Percentiles rank a stretch among this genome's conserved stretches.
Evolutionary conservation across 768 basidiomycete species (phyloP).

Genomic region (Trametes elegans): DNA sequence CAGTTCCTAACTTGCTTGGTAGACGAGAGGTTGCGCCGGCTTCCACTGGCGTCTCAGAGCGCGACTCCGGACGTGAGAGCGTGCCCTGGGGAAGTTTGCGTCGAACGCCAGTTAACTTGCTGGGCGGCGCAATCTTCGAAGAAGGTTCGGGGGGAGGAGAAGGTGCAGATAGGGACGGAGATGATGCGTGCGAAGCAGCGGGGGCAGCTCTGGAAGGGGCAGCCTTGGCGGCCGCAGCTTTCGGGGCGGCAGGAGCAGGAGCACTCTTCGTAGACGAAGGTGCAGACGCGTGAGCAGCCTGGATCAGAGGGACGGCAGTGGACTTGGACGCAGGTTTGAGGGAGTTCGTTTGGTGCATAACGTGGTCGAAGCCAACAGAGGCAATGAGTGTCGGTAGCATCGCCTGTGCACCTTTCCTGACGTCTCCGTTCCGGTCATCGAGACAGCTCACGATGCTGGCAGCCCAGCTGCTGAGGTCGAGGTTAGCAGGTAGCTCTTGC

Average conservation of each 20-base stretch:
- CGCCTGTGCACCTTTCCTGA: constrained; percentile 87
- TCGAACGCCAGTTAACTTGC: constrained; percentile 64
- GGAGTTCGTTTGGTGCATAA: constrained; percentile 81
- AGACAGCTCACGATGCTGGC: constrained; percentile 68
- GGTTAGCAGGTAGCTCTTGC: constrained; percentile 47
- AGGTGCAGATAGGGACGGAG: no score
- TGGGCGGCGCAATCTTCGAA: constrained; percentile 38
- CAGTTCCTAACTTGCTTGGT: constrained; percentile 38
- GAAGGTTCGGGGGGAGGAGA: constrained; percentile 31
- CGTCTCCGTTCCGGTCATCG: constrained; percentile 89
- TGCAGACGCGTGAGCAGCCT: constrained; percentile 65
- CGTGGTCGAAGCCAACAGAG: constrained; percentile 76
- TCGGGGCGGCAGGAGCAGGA: constrained; percentile 23
- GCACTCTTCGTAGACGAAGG: constrained; percentile 31
- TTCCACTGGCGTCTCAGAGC: constrained; percentile 39
- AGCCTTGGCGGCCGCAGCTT: constrained; percentile 19
- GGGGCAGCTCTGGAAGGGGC: constrained; percentile 41
- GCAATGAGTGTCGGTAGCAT: constrained; percentile 75
- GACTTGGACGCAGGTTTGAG: constrained; percentile 90
- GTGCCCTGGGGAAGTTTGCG: constrained; percentile 65
- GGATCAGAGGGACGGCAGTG: constrained; percentile 84
- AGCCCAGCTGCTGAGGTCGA: constrained; percentile 74
- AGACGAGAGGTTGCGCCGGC: constrained; percentile 29
- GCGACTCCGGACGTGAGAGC: constrained; percentile 47
- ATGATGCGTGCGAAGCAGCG: no score